Evolutionary conservation across 23 red algal species (phyloP), one percentile per base, ranked within the genome.

Genomic region (Cyanidiococcus yangmingshanensis): DNA sequence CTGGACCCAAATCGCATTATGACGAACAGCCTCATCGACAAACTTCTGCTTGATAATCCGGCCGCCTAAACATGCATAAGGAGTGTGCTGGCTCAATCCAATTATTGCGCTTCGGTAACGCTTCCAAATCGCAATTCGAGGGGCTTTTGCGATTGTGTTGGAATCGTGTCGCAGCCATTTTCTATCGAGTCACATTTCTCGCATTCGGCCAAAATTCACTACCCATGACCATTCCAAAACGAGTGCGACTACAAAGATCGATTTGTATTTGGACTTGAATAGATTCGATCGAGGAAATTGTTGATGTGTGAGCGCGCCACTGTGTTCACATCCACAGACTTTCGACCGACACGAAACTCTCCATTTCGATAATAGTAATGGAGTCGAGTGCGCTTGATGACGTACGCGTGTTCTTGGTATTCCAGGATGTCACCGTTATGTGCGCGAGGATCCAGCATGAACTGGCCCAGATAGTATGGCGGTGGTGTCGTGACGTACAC

Each of bases 1-100:
- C 27, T 71, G n/a, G 63, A 71, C 32, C 63, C 63, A 7, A 71
- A 71, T 7, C 63, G 32, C 63, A 71, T 71, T 29, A 71, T 71
- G 63, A 71, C 63, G n/a, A 71, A 71, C 32, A 29, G 3, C 7
- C 27, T 71, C 32, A 35, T 71, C n/a, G 63, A 71, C 12, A 29
- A 32, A 29, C 12, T 71, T 7, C 27, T 71, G 63, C 63, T 71
- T 7, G n/a, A 71, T 25, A 35, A 71, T 35, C 3, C 7, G 32
- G 63, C 15, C n/a, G n/a, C n/a, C n/a, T n/a, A n/a, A n/a, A n/a
- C n/a, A n/a, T n/a, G n/a, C n/a, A n/a, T n/a, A n/a, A n/a, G n/a
- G n/a, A n/a, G n/a, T n/a, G n/a, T n/a, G n/a, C n/a, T n/a, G n/a
- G n/a, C n/a, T n/a, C n/a, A n/a, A n/a, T n/a, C n/a, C n/a, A n/a